Evolutionary conservation across 2,329 filamentous ascomycete genomes (phyloP).

Genomic region (Nemania abortiva): DNA sequence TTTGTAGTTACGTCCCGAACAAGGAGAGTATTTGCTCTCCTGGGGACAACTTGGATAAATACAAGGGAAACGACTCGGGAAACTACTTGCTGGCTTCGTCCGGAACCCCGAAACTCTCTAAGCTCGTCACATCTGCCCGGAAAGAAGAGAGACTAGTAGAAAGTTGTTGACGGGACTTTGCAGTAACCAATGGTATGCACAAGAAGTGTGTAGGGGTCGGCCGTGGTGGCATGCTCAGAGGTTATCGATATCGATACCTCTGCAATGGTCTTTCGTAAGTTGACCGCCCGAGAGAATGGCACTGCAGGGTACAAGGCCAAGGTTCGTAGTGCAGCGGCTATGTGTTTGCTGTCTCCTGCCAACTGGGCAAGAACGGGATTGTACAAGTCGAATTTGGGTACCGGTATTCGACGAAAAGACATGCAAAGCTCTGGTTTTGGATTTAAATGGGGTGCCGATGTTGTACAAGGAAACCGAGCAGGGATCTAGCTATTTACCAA

Average conservation of each 20-base stretch:
- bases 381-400: not conserved
- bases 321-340: not conserved
- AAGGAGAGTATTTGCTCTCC: not conserved
- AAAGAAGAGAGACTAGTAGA: constrained; percentile 72
- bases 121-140: constrained; percentile 65
- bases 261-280: not conserved
- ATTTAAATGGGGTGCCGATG: not conserved
- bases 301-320: not conserved
- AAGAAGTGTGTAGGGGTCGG: constrained; percentile 77
- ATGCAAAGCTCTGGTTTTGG: constrained; percentile 1
- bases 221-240: constrained; percentile 52
- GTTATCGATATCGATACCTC: constrained; percentile 9
- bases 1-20: not conserved
- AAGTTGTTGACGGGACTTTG: constrained; percentile 72
- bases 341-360: not conserved
- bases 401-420: not conserved
- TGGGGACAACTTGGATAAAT: not conserved
- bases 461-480: constrained; percentile 22
- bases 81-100: constrained; percentile 62
- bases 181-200: constrained; percentile 77
- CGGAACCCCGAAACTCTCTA: constrained; percentile 66
- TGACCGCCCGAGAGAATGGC: not conserved
- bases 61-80: not conserved
- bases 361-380: not conserved
- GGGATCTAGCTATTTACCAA: constrained; percentile 29